A percentile compares a stretch with the other conserved stretches of the same genome.
Evolutionary conservation across 2,329 filamentous ascomycete species (phyloP).

Genomic region (Exserohilum rostratum): DNA sequence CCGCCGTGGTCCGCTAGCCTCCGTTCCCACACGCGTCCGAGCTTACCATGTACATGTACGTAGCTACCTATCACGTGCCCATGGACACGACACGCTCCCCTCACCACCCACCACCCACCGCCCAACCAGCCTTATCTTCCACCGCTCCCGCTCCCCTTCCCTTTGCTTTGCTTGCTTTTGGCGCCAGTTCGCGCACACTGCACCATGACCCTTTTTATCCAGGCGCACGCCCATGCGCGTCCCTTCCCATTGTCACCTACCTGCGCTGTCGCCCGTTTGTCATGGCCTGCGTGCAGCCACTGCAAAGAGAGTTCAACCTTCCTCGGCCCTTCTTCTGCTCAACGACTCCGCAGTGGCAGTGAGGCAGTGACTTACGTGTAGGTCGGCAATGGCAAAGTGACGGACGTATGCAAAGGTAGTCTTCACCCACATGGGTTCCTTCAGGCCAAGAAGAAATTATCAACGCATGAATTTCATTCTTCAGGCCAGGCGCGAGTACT

Average conservation of each 20-base stretch:
- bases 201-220: not conserved
- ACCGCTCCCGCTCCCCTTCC: not conserved
- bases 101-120: not conserved
- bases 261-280: not conserved
- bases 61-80: too few species aligned
- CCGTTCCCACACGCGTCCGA: too few species aligned
- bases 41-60: too few species aligned
- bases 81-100: too few species aligned
- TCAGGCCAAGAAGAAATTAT: not conserved
- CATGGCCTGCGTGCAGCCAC: not conserved
- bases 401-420: not conserved
- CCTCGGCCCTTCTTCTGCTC: not conserved
- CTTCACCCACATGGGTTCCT: not conserved
- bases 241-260: not conserved
- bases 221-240: not conserved
- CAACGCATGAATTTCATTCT: not conserved
- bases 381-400: not conserved
- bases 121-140: not conserved
- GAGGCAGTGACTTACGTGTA: not conserved
- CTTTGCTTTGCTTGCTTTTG: too few species aligned
- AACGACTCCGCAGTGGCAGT: not conserved
- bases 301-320: not conserved
- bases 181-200: not conserved
- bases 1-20: slow-evolving; percentile 13
- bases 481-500: not conserved